Evolutionary conservation across 805 yeast species (phyloP).

Genomic region (Kuraishia hungarica): DNA sequence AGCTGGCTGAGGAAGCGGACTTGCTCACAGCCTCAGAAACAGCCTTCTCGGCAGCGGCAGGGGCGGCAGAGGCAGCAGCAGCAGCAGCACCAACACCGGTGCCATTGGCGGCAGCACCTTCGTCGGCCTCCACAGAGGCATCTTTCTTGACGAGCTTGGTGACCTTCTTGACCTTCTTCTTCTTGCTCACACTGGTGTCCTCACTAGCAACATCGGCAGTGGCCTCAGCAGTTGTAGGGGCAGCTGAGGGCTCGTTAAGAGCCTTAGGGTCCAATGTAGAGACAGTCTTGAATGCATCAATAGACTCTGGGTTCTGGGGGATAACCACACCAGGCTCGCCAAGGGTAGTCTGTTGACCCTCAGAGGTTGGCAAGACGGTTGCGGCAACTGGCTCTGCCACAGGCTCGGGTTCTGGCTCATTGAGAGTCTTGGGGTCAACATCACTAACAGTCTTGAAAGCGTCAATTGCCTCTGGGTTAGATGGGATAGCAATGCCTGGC

Average conservation of each 20-base stretch:
- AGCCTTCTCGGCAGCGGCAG: conserved; percentile 5
- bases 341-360: conserved; percentile 32
- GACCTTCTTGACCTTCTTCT: conserved; percentile 23
- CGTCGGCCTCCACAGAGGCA: conserved; percentile 8
- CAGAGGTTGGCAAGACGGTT: conserved; percentile 36
- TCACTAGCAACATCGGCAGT: conserved; percentile 4
- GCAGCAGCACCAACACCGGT: conserved; percentile 6
- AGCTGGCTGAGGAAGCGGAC: conserved; percentile 6
- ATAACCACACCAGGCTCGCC: conserved; percentile 71
- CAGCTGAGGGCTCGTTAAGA: conserved; percentile 32
- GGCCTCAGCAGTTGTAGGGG: conserved; percentile 3
- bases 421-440: conserved; percentile 52
- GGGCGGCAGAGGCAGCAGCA: conserved; percentile 4
- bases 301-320: conserved; percentile 45
- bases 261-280: conserved; percentile 43
- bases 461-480: conserved; percentile 51
- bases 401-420: conserved; percentile 26
- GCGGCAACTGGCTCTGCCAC: conserved; percentile 14
- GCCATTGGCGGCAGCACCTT: conserved; percentile 5
- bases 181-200: conserved; percentile 6
- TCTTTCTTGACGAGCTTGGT: conserved; percentile 20
- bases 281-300: conserved; percentile 49
- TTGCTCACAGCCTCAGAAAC: conserved; percentile 8
- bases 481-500: conserved; percentile 67
- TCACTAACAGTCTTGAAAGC: conserved; percentile 54